Conservation (phyloP, 495 filamentous ascomycete genomes). For the Penicillium chermesinum region DNA sequence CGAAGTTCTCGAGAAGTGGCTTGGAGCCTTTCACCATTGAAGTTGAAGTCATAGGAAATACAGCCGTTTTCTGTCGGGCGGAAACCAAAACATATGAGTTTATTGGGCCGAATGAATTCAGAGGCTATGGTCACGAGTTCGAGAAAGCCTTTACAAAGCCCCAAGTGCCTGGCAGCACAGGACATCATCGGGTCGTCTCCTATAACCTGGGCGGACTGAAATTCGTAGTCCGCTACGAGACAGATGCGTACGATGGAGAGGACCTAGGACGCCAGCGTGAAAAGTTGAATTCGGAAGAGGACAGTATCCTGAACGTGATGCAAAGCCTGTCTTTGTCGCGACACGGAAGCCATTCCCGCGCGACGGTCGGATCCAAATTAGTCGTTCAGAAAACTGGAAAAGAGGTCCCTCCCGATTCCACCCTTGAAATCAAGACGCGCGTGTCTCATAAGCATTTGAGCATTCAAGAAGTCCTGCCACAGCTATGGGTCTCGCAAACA, state of each 20-base stretch:
- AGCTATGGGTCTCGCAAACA: constrained; percentile 50
- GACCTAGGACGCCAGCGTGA: no score
- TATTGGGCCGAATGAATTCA: constrained; percentile 33
- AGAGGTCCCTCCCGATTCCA: constrained; percentile 28
- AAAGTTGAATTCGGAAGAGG: no score
- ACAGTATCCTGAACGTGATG: no score
- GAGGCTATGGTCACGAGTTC: no score
- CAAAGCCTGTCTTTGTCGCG: no score
- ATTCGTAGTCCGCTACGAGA: no score
- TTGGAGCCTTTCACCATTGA: constrained; percentile 36
- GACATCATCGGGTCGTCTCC: no score
- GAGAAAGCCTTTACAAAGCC: no score
- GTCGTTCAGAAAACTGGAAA: constrained; percentile 30
- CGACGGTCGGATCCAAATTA: constrained; percentile 32
- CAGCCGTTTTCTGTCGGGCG: constrained; percentile 36
- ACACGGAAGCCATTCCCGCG: no score
- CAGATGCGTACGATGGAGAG: no score
- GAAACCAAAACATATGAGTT: constrained; percentile 26
- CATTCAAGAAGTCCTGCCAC: constrained; percentile 34
- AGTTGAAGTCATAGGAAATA: constrained; percentile 36
- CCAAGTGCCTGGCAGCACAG: no score
- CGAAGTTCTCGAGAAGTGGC: constrained; percentile 11
- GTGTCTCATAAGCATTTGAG: constrained; percentile 32
- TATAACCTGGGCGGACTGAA: no score
- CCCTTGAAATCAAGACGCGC: constrained; percentile 49